Conservation (phyloP, 495 filamentous ascomycete species). For the Neurospora hispaniola region DNA sequence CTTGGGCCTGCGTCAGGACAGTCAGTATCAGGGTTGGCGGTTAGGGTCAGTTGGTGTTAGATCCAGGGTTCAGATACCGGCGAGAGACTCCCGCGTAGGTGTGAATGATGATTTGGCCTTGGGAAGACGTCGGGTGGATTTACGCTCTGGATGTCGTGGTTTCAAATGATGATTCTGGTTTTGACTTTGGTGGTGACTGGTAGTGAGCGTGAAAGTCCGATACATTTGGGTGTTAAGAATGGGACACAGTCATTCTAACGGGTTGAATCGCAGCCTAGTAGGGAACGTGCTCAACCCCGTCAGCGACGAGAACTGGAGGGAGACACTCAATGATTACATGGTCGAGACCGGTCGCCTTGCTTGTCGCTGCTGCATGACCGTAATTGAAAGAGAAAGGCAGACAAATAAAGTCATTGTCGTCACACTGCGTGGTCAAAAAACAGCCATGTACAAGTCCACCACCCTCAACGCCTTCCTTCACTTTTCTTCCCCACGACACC, state of each 20-base stretch:
- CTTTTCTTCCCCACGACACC: background rate
- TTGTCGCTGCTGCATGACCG: background rate
- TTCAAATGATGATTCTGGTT: background rate
- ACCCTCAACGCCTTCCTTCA: background rate
- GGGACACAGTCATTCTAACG: too few relatives aligned
- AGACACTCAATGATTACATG: background rate
- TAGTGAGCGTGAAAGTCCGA: too few relatives aligned
- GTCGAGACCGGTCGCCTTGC: background rate
- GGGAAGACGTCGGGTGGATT: background rate
- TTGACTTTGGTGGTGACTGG: too few relatives aligned
- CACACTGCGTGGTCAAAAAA: background rate
- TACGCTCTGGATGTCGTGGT: background rate
- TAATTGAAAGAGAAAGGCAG: background rate
- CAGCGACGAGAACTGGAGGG: background rate
- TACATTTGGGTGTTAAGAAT: too few relatives aligned
- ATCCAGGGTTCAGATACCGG: too few relatives aligned
- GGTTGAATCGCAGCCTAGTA: too few relatives aligned
- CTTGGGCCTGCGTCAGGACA: too few relatives aligned
- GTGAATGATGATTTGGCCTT: background rate
- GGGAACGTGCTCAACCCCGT: too few relatives aligned
- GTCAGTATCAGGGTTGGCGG: too few relatives aligned
- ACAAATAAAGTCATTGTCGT: background rate
- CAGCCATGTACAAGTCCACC: background rate
- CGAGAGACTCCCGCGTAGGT: too few relatives aligned
- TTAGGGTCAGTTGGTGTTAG: too few relatives aligned